Evolutionary conservation across 768 basidiomycete genomes (phyloP).

Genomic region (Phlebiopsis flavidoalba): DNA sequence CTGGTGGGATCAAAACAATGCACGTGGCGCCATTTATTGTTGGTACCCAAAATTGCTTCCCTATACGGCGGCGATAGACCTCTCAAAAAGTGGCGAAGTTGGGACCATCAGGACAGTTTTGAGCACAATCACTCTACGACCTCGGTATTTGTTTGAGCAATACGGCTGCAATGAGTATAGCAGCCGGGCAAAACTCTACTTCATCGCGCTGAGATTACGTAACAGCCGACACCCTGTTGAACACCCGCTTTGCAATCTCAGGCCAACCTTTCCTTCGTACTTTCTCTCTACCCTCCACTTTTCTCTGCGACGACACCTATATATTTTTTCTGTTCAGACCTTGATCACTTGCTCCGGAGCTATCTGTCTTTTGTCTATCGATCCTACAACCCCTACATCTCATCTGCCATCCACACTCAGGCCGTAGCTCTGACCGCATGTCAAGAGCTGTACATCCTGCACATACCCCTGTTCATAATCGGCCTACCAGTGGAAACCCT

Average conservation of each 20-base stretch:
- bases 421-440: not conserved
- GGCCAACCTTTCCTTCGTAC: not conserved
- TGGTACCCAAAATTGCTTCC: not conserved
- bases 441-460: not conserved
- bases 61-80: not conserved
- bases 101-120: too few species aligned
- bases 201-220: not conserved
- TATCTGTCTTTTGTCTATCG: not conserved
- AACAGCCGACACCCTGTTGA: not conserved
- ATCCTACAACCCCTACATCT: not conserved
- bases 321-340: not conserved
- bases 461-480: not conserved
- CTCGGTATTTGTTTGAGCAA: not conserved
- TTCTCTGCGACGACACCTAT: not conserved
- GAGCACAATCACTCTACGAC: too few species aligned
- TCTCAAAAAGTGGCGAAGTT: not conserved
- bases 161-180: not conserved
- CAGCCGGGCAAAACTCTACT: not conserved
- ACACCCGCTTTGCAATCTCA: constrained; percentile 4
- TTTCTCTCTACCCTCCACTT: not conserved
- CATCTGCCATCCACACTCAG: not conserved
- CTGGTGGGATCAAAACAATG: not conserved
- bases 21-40: not conserved
- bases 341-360: not conserved
- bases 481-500: not conserved